Base-by-base conservation (phyloP, 2,329 filamentous ascomycete genomes). In the Rhytidhysteron rufulum region DNA sequence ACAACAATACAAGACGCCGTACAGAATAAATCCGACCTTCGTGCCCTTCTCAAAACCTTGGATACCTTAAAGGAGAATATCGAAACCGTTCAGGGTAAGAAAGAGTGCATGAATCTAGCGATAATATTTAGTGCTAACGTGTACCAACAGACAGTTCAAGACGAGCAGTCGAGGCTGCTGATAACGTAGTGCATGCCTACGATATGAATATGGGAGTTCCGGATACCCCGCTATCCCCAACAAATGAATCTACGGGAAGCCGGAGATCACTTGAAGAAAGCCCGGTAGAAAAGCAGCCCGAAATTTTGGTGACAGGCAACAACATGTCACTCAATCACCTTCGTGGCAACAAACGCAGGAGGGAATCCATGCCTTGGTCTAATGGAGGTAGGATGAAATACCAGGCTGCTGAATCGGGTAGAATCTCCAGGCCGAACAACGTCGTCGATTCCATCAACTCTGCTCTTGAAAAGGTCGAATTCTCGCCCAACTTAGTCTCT, bases 131-230 rank as follows among this genome's bases (percentile, higher is more conserved):
- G 15, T 27, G 31, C 42, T 47, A 34, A 54, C 45, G 30, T 16
- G n/a, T 17, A 16, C 44, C 34, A 18, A 52, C 48, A 80, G 83
- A 86, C 55, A 86, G 82, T 57, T 84, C 83, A 40, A 75, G 82
- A 55, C 73, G 83, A 44, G 83, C 83, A 2, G 80, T 87, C 4
- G 83, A 86, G 61, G 83, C 83, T 16, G 83, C 83, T 6, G 83
- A 87, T 58, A 87, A 87, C 50, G 82, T 87, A 15, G 83, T 87
- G 8, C 82, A 86, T 61, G 83, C 83, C 10, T 86, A 86, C 51
- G 83, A 86, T 54, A 77, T 86, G 63, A 83, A 86, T 54, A 84
- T 86, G 80, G 79, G 83, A 51, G 74, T 87, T 31, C 83, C 83
- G n/a, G 79, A 83, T 47, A 79, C 76, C 10, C 79, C 77, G 6